Conservation (phyloP, 768 basidiomycete genomes). For the Boletellus emodensis region DNA sequence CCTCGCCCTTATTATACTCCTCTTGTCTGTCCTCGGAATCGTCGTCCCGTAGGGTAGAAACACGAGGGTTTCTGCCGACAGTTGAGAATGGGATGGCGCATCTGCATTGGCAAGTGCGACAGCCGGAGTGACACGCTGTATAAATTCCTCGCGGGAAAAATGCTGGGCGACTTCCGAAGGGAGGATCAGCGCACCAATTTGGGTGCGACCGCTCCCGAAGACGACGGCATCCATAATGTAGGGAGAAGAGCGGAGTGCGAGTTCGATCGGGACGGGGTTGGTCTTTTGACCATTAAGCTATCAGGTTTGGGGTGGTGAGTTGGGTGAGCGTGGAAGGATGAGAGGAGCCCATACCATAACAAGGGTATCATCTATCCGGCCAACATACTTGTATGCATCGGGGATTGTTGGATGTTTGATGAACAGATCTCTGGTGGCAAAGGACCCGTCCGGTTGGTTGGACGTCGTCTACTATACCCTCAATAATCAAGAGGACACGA, state of each 20-base stretch:
- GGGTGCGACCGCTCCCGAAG: constrained; percentile 47
- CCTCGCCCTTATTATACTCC: constrained; percentile 45
- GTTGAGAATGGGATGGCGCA: constrained; percentile 51
- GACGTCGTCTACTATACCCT: constrained; percentile 18
- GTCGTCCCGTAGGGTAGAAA: constrained; percentile 44
- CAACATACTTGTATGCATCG: constrained; percentile 44
- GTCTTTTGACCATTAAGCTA: constrained; percentile 50
- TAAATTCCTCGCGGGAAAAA: constrained; percentile 30
- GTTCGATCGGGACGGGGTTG: constrained; percentile 53
- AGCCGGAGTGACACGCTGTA: constrained; percentile 37
- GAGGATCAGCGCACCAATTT: constrained; percentile 49
- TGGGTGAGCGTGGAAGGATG: too few relatives aligned
- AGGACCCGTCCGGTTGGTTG: constrained; percentile 50
- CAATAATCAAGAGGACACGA: not conserved
- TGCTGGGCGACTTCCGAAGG: constrained; percentile 38
- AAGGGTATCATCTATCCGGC: constrained; percentile 53
- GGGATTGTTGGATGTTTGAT: constrained; percentile 42
- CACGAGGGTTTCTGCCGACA: constrained; percentile 48
- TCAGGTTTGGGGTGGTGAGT: constrained; percentile 24
- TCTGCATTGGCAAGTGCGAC: constrained; percentile 47
- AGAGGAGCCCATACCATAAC: constrained; percentile 25
- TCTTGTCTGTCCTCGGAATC: constrained; percentile 52
- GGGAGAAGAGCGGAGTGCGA: constrained; percentile 45
- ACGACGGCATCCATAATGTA: constrained; percentile 51
- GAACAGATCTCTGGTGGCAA: constrained; percentile 54